Base-by-base conservation (phyloP, 306 rosid species). In the Quercus dentata region DNA sequence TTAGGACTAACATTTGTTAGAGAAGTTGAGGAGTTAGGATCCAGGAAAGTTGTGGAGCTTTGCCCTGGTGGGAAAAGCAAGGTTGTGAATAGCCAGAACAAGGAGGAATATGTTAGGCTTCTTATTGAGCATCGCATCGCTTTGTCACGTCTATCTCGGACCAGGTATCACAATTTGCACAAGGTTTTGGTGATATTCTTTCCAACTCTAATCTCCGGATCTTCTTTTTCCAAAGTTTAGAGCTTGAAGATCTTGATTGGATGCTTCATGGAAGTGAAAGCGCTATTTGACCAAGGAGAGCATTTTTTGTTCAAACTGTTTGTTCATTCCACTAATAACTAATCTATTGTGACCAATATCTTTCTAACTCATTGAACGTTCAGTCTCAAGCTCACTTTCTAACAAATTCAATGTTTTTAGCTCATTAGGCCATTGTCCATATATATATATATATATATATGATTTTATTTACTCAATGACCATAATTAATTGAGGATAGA, bases 11-110 rank as follows among this genome's bases (percentile, higher is more conserved):
- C 99, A 57, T 92, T 91, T 90, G 92, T 85, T 77, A 86, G 94
- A 82, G 99, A 94, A 81, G 89, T 94, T 69, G 97, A 95, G 82
- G 98, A 95, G 85, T 85, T 95, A 82, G 99, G 98, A 74, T 77
- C 57, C 44, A 88, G 83, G 85, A 87, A 75, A 72, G 86, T 85
- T 75, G 83, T 92, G 78, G 93, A 92, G 83, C 98, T 95, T 56
- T 86, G 92, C 74, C 78, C 78, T 21, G 98, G 85, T 54, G 99
- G 98, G 78, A 86, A 90, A 85, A 83, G 78, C 81, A 69, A 79
- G 44, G 83, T 83, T 74, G 98, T 95, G 72, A 83, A 85, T 80
- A 91, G 98, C 79, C 82, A 85, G 83, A 95, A 92, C 84, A 88
- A 94, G 86, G 85, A 64, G 56, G 80, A 85, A 69, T 92, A 92